Evolutionary conservation across 2,329 filamentous ascomycete species (phyloP).

Genomic region (Cordyceps sp.): DNA sequence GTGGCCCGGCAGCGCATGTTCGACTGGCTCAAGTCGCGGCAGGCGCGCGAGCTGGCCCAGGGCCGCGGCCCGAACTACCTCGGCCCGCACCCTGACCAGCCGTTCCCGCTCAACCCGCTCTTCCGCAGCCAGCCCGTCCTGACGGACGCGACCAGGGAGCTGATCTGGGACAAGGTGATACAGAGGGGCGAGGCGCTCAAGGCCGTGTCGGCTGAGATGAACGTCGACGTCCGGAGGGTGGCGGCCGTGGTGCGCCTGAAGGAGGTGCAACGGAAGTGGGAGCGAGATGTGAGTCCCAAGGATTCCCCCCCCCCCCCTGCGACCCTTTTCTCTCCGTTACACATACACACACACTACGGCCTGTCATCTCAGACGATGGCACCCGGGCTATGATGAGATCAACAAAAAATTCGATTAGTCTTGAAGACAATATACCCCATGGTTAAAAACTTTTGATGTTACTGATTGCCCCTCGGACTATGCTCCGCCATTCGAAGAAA

Average conservation of each 20-base stretch:
- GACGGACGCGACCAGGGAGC: slow-evolving; percentile 53
- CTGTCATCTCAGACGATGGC: too few relatives aligned
- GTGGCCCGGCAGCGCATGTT: slow-evolving; percentile 20
- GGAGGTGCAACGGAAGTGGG: slow-evolving; percentile 69
- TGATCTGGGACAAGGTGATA: slow-evolving; percentile 56
- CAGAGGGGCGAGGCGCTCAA: slow-evolving; percentile 52
- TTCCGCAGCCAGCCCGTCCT: slow-evolving; percentile 62
- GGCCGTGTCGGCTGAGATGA: slow-evolving; percentile 58
- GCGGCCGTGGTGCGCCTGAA: slow-evolving; percentile 76
- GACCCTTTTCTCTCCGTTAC: background rate
- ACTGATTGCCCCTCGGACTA: background rate
- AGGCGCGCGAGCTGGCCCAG: slow-evolving; percentile 10
- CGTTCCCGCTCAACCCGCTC: slow-evolving; percentile 57
- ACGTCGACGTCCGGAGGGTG: slow-evolving; percentile 68
- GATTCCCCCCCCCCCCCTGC: slow-evolving; percentile 1
- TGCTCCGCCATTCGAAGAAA: too few relatives aligned
- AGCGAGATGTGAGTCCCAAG: slow-evolving; percentile 46
- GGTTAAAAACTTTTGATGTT: slow-evolving; percentile 50
- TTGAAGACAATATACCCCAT: slow-evolving; percentile 83
- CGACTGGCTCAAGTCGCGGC: slow-evolving; percentile 16
- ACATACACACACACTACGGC: too few relatives aligned
- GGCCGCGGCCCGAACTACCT: slow-evolving; percentile 20
- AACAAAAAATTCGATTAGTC: slow-evolving; percentile 70
- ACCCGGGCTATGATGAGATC: slow-evolving; percentile 48
- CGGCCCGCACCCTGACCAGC: slow-evolving; percentile 23